These are phyloP conservation scores for Blumeriella jaapii DNA, from an alignment of 2,329 filamentous ascomycete genomes.

Conservation along the genomic window DNA sequence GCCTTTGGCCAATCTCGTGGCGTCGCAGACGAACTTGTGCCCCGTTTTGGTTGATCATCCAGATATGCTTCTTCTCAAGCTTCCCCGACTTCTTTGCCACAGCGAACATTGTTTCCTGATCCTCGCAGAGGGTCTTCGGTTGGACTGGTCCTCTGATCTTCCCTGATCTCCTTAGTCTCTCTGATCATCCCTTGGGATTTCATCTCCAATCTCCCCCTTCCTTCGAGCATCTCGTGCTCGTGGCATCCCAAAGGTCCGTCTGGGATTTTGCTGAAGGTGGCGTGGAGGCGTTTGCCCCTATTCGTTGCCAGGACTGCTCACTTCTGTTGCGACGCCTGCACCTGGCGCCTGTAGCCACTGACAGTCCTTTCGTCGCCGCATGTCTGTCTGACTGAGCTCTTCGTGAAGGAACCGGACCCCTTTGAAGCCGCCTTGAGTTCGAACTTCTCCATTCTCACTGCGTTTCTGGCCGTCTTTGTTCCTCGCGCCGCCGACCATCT, in stretches of 20 bases:
- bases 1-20: constrained; percentile 22
- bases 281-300: constrained; percentile 17
- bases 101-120: constrained; percentile 8
- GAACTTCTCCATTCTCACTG: too few species aligned
- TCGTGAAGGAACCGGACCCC: too few species aligned
- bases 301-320: constrained; percentile 15
- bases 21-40: constrained; percentile 21
- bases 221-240: constrained; percentile 5
- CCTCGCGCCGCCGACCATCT: too few species aligned
- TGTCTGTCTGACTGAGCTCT: too few species aligned
- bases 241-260: constrained; percentile 5
- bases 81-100: constrained; percentile 14
- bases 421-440: too few species aligned
- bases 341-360: constrained; percentile 22
- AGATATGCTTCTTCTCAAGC: constrained; percentile 19
- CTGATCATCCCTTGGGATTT: constrained; percentile 1
- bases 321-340: background rate
- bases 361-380: too few species aligned
- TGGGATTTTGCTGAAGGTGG: constrained; percentile 21
- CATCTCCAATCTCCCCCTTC: constrained; percentile 8
- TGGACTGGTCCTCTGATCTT: constrained; percentile 3
- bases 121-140: constrained; percentile 4
- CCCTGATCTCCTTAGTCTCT: constrained; percentile 6
- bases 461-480: too few species aligned
- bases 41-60: constrained; percentile 16